These are phyloP conservation scores for Akanthomyces lecanii DNA, from an alignment of 2,329 filamentous ascomycete genomes.

Conservation along the genomic window DNA sequence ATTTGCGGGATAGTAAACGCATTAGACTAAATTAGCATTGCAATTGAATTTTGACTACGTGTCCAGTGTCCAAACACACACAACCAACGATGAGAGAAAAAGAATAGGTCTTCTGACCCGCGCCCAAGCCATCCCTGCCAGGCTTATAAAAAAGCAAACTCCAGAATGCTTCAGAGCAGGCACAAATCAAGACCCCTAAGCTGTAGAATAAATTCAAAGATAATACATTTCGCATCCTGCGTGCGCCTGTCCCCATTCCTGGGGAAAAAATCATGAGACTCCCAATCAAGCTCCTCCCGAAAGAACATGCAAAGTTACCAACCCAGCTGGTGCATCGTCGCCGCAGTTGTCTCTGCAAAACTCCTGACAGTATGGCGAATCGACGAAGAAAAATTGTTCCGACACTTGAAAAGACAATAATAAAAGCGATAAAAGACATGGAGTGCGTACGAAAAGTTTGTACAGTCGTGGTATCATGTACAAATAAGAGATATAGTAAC, in stretches of 20 bases:
- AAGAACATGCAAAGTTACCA: conserved; percentile 10
- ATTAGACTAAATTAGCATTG: conserved; percentile 10
- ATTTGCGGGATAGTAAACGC: not conserved
- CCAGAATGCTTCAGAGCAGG: conserved; percentile 9
- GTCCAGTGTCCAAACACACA: conserved; percentile 7
- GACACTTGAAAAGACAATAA: conserved; percentile 1
- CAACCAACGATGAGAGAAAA: not conserved
- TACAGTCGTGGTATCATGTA: conserved; percentile 35
- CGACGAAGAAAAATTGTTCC: not conserved
- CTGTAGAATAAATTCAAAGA: conserved; percentile 4
- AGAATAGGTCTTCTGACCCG: not conserved
- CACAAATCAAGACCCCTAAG: not conserved
- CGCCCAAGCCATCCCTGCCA: conserved; percentile 7
- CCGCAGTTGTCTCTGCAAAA: not conserved
- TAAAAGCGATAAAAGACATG: not conserved
- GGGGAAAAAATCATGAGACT: not conserved
- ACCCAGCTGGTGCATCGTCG: conserved; percentile 8
- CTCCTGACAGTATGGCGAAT: not conserved
- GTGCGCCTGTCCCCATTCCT: conserved; percentile 7
- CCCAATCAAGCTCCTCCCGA: conserved; percentile 3
- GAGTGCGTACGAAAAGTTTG: conserved; percentile 21
- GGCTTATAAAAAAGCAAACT: conserved; percentile 10
- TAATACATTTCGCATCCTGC: conserved; percentile 4
- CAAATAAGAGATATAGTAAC: conserved; percentile 17
- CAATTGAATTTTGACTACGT: not conserved